Evolutionary conservation across 306 rosid genomes (phyloP).

Genomic region (Trifolium pratense): DNA sequence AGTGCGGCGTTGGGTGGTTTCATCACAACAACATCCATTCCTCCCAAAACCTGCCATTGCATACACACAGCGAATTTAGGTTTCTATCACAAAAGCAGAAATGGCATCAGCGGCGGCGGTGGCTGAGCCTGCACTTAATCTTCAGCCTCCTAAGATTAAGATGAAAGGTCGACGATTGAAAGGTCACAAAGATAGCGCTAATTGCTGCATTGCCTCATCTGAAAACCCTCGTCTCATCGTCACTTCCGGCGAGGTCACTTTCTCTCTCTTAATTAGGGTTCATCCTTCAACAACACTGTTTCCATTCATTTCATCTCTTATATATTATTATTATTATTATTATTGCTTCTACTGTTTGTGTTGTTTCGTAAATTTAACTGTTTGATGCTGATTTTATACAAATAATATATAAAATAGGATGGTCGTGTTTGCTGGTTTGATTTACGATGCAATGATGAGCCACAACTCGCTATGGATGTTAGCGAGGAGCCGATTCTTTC

Average conservation of each 20-base stretch:
- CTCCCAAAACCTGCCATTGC: background rate
- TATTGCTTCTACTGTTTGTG: background rate
- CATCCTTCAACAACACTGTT: background rate
- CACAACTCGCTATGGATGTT: conserved; percentile 65
- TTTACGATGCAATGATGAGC: conserved; percentile 73
- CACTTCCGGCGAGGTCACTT: conserved; percentile 78
- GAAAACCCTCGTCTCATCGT: conserved; percentile 64
- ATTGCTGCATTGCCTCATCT: conserved; percentile 78
- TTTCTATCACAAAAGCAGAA: background rate
- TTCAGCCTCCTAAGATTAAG: background rate
- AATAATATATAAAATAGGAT: conserved; percentile 48
- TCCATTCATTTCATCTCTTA: background rate
- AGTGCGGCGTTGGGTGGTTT: conserved; percentile 10
- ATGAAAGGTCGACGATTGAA: conserved; percentile 60
- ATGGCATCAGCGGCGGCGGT: conserved; percentile 32
- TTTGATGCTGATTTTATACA: background rate
- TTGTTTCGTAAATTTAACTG: conserved; percentile 2
- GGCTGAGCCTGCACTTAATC: background rate
- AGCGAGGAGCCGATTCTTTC: conserved; percentile 72
- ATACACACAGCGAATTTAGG: conserved; percentile 1
- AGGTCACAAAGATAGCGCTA: conserved; percentile 75
- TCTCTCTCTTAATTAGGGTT: conserved; percentile 17
- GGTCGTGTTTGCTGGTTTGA: conserved; percentile 97
- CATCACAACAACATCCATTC: background rate
- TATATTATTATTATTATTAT: background rate